Base-by-base conservation (phyloP, 257 asterid species). In the Cinchona pubescens region DNA sequence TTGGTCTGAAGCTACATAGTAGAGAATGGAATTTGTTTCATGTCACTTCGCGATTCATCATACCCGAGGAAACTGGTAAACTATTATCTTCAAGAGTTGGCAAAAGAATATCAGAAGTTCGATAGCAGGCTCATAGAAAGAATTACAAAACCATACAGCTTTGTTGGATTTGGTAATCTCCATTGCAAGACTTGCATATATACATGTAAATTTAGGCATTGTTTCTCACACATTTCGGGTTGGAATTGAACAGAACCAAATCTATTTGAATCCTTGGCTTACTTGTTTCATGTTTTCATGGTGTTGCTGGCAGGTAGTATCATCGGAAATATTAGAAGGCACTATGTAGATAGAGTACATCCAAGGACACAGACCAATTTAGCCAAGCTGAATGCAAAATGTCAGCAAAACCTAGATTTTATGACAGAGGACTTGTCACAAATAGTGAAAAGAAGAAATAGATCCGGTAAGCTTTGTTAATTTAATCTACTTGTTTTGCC, bases 351-450 rank as follows among this genome's bases (percentile, higher is more conserved):
- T 70, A 79, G n/a, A n/a, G n/a, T n/a, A n/a, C n/a, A n/a, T n/a
- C n/a, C 85, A 71, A 88, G 92, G 69, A 85, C 96, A 74, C 96
- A 88, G 45, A 67, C 87, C 60, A 88, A 90, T 74, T 49, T 88
- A 67, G 77, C 85, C 10, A 90, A 80, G 82, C 68, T 90, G 0
- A 79, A 75, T 46, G 66, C 85, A 70, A 75, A 55, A 51, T 51
- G 71, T 27, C 78, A 61, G 18, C 84, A 71, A 77, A 83, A 88
- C 21, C 27, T 53, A 23, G 85, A 75, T 63, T 51, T 83, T 32
- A 27, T 53, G 38, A 73, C 87, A 14, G 86, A 88, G 48, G 78
- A 79, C 30, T 81, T 88, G 27, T 80, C 89, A 5, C 86, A 78
- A 38, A 78, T 90, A 75, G 77, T 79, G 29, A 84, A 87, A 63